Conservation (phyloP, 164 flowering plant genomes). For the Vitis rupestris region DNA sequence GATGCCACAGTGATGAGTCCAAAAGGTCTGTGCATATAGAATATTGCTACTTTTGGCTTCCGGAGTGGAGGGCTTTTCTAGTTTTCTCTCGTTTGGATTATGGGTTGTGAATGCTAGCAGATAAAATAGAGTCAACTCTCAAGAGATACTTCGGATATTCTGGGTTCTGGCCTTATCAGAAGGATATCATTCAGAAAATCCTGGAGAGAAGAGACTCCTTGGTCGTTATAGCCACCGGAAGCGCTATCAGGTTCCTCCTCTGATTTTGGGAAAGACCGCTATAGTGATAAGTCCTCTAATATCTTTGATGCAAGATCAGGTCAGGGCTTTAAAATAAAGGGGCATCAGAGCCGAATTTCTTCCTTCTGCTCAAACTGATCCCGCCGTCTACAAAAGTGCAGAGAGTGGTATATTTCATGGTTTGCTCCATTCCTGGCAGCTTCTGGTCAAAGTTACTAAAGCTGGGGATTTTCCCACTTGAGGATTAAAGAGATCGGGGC, state of each 20-base stretch:
- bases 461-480: slow-evolving; percentile 30
- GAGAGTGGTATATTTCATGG: slow-evolving; percentile 47
- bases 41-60: too few relatives aligned
- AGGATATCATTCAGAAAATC: slow-evolving; percentile 44
- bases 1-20: too few relatives aligned
- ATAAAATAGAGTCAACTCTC: too few relatives aligned
- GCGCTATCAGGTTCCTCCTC: slow-evolving; percentile 63
- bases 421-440: slow-evolving; percentile 41
- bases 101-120: too few relatives aligned
- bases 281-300: slow-evolving; percentile 62
- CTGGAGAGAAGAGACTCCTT: slow-evolving; percentile 45
- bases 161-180: slow-evolving; percentile 49
- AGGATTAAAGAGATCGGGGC: too few relatives aligned
- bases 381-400: slow-evolving; percentile 36
- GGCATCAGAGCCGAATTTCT: slow-evolving; percentile 60
- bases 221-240: slow-evolving; percentile 72
- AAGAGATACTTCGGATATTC: slow-evolving; percentile 55
- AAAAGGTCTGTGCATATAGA: too few relatives aligned
- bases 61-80: too few relatives aligned
- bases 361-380: slow-evolving; percentile 45
- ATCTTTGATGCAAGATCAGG: slow-evolving; percentile 73
- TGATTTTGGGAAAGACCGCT: slow-evolving; percentile 47
- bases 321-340: slow-evolving; percentile 56
- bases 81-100: too few relatives aligned
- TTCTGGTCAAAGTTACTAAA: slow-evolving; percentile 55